Evolutionary conservation across 2,329 filamentous ascomycete genomes (phyloP).

Genomic region (Rugonectria rugulosa): DNA sequence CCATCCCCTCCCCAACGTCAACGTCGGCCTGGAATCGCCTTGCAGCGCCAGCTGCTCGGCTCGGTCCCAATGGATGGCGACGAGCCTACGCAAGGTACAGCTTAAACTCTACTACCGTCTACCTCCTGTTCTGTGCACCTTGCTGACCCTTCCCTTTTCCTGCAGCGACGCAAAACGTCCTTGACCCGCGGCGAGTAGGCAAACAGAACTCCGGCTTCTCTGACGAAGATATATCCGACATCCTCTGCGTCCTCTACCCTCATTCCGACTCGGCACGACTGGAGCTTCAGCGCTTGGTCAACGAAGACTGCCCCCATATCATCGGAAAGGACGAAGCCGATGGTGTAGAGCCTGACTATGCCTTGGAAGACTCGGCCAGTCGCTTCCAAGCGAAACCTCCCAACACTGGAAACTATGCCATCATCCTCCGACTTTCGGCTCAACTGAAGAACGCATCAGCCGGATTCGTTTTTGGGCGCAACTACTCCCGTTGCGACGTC

Average conservation of each 20-base stretch:
- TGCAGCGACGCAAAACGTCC: conserved; percentile 76
- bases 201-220: conserved; percentile 83
- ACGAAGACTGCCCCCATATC: conserved; percentile 57
- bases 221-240: conserved; percentile 84
- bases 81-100: conserved; percentile 53
- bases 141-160: conserved; percentile 26
- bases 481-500: conserved; percentile 74
- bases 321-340: conserved; percentile 58
- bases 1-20: conserved; percentile 17
- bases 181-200: conserved; percentile 82
- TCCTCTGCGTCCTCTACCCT: conserved; percentile 88
- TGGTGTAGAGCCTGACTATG: conserved; percentile 60
- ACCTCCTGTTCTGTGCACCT: conserved; percentile 1
- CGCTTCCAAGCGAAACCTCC: conserved; percentile 55
- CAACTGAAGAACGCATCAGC: conserved; percentile 69
- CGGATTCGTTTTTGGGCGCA: conserved; percentile 90
- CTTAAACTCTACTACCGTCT: conserved; percentile 9
- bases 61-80: conserved; percentile 53
- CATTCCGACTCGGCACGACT: conserved; percentile 74
- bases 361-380: conserved; percentile 57
- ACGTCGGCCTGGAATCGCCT: conserved; percentile 31
- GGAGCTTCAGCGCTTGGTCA: conserved; percentile 67
- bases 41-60: conserved; percentile 40
- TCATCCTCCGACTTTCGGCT: conserved; percentile 83
- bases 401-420: conserved; percentile 66